A percentile compares a stretch with the other conserved stretches of the same genome.
These are phyloP conservation scores for Fusarium devonianum DNA, from an alignment of 2,329 filamentous ascomycete genomes.

Conservation along the genomic window DNA sequence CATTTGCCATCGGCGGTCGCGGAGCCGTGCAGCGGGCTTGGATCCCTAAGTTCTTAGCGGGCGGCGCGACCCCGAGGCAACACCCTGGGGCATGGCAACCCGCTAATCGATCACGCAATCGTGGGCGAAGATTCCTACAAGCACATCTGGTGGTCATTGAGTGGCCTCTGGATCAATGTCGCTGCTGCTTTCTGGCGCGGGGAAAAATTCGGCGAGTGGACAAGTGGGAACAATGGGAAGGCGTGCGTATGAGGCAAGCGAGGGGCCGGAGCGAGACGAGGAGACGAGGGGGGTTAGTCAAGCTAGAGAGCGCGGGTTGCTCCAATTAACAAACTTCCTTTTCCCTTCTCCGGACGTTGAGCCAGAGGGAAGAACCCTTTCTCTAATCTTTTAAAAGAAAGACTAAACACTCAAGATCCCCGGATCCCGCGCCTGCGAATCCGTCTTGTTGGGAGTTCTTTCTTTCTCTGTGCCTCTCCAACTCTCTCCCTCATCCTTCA, in stretches of 20 bases:
- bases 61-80: slow-evolving; percentile 33
- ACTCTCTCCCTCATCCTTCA: slow-evolving; percentile 4
- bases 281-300: slow-evolving; percentile 28
- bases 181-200: slow-evolving; percentile 35
- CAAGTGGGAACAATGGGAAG: slow-evolving; percentile 14
- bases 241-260: slow-evolving; percentile 32
- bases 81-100: slow-evolving; percentile 41
- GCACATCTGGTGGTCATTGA: slow-evolving; percentile 30
- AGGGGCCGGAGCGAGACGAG: slow-evolving; percentile 28
- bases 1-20: slow-evolving; percentile 40
- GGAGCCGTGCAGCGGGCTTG: slow-evolving; percentile 30
- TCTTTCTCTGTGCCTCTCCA: slow-evolving; percentile 23
- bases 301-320: slow-evolving; percentile 27
- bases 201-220: slow-evolving; percentile 40
- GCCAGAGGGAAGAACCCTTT: slow-evolving; percentile 42
- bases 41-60: slow-evolving; percentile 23
- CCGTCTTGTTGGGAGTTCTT: slow-evolving; percentile 31
- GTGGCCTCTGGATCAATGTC: slow-evolving; percentile 29
- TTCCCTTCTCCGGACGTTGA: slow-evolving; percentile 31
- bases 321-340: slow-evolving; percentile 35
- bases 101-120: slow-evolving; percentile 46
- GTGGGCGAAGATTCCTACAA: slow-evolving; percentile 42
- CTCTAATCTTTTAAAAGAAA: slow-evolving; percentile 32
- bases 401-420: slow-evolving; percentile 34
- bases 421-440: slow-evolving; percentile 38